Percentiles rank a stretch among this genome's conserved stretches.
Evolutionary conservation across 73 alveolate species (phyloP).

Genomic region (Paramecium biaurelia): DNA sequence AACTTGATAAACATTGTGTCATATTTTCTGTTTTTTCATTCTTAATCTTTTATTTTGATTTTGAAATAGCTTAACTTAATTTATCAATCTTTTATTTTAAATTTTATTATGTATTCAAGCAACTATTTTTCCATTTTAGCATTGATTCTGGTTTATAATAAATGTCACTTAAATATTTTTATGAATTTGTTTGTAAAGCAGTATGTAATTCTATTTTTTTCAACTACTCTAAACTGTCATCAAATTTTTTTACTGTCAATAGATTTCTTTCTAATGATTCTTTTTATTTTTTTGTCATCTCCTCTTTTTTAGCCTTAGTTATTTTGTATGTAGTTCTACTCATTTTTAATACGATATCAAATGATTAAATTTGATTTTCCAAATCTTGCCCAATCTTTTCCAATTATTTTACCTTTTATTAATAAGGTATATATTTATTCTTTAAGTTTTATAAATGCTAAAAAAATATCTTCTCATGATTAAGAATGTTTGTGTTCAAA

Average conservation of each 20-base stretch:
- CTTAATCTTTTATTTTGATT: background rate
- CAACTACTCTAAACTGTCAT: slow-evolving; percentile 14
- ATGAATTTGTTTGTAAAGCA: background rate
- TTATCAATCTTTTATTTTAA: slow-evolving; percentile 21
- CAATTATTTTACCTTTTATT: background rate
- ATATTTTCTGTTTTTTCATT: background rate
- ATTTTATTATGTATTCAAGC: background rate
- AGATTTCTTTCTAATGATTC: slow-evolving; percentile 5
- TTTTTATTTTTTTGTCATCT: background rate
- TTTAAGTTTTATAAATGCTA: slow-evolving; percentile 2
- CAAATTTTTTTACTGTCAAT: slow-evolving; percentile 33
- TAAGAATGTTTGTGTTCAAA: background rate
- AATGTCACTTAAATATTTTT: slow-evolving; percentile 2
- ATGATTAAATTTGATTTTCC: slow-evolving; percentile 38
- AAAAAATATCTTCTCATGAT: slow-evolving; percentile 25
- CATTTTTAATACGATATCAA: background rate
- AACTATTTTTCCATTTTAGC: slow-evolving; percentile 8
- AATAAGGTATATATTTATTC: background rate
- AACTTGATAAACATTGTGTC: background rate
- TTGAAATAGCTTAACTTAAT: background rate
- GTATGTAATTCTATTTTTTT: slow-evolving; percentile 23
- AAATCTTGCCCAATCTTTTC: background rate
- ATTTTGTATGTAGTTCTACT: background rate
- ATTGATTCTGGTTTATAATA: slow-evolving; percentile 24
- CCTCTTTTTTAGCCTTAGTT: background rate